Base-by-base conservation (phyloP, 495 filamentous ascomycete species). In the Niebla homalea region DNA sequence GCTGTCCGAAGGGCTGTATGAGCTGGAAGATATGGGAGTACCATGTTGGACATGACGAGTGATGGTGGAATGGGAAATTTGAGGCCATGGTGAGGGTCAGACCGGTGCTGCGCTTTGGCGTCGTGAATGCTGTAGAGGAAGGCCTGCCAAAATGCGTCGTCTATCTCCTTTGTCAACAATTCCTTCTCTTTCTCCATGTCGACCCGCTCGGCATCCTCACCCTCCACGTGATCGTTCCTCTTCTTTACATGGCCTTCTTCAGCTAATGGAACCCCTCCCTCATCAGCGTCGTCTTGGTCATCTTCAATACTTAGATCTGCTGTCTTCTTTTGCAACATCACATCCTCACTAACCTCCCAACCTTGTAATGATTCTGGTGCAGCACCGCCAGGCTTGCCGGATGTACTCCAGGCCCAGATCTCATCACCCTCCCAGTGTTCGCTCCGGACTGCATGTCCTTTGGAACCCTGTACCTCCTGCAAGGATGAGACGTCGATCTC, bases 361-460 rank as follows among this genome's bases (percentile, higher is more conserved):
- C 70, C 71, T 44, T 70, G 53, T 12, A 79, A 42, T 16, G 70
- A 67, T 37, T 76, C 74, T 0, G 76, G 76, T 36, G 74, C 60
- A 18, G 62, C 58, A 10, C 67, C 64, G 14, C 78, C 79, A 20
- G 74, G 68, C 23, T 70, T 74, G 22, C 76, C 77, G 19, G 63
- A 68, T 23, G 74, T 62, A 55, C 75, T 79, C 77, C 77, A 81
- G 1, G 72, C 72, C 77, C 81, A 86, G 37, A 84, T 56, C 64
- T 87, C 83, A 71, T 87, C 83, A 0, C 83, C 83, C 51, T 76
- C 73, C 83, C 83, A 87, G 59, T 87, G 83, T 35, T 83, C 61
- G 15, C 75, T 77, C 43, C 75, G 66, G 20, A 87, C 83, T 6
- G 83, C 83, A 60, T 77, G 76, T 2, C 83, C 83, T 62, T 81